Base-by-base conservation (phyloP, 2,329 filamentous ascomycete genomes). In the Xylaria sp. region DNA sequence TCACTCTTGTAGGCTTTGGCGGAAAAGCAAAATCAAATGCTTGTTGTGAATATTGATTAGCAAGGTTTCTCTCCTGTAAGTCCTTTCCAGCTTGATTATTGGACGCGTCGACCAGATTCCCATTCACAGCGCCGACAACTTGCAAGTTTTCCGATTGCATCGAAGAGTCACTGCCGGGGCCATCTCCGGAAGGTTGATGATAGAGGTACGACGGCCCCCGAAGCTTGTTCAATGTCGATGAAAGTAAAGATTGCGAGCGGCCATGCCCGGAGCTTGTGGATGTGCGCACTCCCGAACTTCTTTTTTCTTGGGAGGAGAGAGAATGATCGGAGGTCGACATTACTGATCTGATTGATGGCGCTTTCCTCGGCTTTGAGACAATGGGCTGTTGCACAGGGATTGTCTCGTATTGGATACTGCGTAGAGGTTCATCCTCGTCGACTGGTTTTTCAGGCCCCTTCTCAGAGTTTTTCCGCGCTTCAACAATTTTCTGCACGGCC, bases 171-270 rank as follows among this genome's bases (percentile, higher is more conserved):
- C 59, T 58, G 6, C 62, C 61, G 25, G 72, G 63, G 12, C 56
- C 32, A 15, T 68, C 64, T 60, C 74, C 76, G 15, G 69, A 52
- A 3, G 73, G 65, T 23, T 74, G 74, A 50, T 76, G 75, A 54
- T 78, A 78, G 3, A 79, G 72, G 63, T 79, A 79, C 13, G 78
- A 78, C n/a, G 77, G 76, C 3, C 78, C 78, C 56, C 76, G 76
- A 12, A 79, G 66, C 51, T 76, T 78, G 51, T 70, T 78, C 44
- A 77, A 64, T 5, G 76, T 78, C 15, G 76, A 77, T 7, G 78
- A 73, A 28, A 79, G 74, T 52, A 79, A 64, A 32, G 78, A 79
- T 65, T 78, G 76, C 37, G 76, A 79, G 55, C 78, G 76, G 2
- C 71, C 75, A 55, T 78, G 77, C 12, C 70, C 72, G 2, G 76